These are phyloP conservation scores for Eucalyptus sp. DNA, from an alignment of 345 rosid genomes.

Conservation along the genomic window DNA sequence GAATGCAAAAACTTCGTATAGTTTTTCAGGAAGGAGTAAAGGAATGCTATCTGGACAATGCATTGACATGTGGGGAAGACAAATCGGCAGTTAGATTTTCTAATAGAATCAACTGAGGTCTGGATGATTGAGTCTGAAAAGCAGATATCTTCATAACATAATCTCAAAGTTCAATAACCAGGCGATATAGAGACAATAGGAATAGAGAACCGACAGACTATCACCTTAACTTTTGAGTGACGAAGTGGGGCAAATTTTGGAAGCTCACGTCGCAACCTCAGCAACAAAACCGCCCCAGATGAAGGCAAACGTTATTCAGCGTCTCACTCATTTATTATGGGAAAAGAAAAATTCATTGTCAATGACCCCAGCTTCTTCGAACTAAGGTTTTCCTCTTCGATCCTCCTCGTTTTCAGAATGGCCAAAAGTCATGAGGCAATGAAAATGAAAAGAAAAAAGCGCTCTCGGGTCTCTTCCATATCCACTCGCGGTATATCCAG, in stretches of 20 bases:
- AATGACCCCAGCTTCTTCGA: background rate
- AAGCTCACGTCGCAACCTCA: background rate
- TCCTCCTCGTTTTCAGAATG: background rate
- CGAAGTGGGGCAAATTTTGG: background rate
- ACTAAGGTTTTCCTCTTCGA: background rate
- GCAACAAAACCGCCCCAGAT: background rate
- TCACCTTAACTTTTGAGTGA: background rate
- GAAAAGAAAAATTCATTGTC: background rate
- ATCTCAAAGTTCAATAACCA: background rate
- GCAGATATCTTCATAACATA: background rate
- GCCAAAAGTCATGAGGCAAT: background rate
- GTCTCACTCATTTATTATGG: background rate
- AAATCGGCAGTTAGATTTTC: background rate
- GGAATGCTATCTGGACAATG: background rate
- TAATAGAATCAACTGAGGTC: too few species aligned
- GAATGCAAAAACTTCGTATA: background rate
- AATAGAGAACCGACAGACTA: background rate
- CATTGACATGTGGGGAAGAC: background rate
- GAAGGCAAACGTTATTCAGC: background rate
- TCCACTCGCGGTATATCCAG: background rate
- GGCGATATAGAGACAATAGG: background rate
- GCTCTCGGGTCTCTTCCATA: background rate
- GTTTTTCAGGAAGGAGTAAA: background rate
- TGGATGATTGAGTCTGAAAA: too few species aligned
- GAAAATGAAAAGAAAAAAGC: too few species aligned